These are phyloP conservation scores for Ganoderma sp. DNA, from an alignment of 1,284 basidiomycete species.

Conservation along the genomic window DNA sequence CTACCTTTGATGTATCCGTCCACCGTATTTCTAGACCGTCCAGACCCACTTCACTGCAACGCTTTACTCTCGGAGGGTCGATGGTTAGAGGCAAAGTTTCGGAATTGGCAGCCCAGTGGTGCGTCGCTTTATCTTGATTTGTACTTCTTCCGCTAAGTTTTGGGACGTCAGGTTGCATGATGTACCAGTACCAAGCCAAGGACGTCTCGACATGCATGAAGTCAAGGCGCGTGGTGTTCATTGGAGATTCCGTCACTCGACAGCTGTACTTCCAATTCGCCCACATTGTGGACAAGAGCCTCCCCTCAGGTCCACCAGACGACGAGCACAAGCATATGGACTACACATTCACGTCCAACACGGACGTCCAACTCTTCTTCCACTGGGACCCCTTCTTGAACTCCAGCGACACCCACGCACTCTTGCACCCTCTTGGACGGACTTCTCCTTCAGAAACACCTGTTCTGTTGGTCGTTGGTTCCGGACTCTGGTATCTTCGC, in stretches of 20 bases:
- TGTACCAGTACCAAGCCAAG: constrained; percentile 62
- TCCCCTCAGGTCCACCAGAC: constrained; percentile 60
- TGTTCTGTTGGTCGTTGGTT: constrained; percentile 79
- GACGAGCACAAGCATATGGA: constrained; percentile 74
- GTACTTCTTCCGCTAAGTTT: background rate
- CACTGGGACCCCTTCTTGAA: constrained; percentile 87
- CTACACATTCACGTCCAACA: constrained; percentile 52
- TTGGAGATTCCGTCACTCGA: constrained; percentile 87
- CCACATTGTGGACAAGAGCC: constrained; percentile 58
- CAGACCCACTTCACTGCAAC: constrained; percentile 75
- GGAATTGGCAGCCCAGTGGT: constrained; percentile 89
- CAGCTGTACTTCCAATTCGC: constrained; percentile 80
- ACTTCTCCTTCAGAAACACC: constrained; percentile 41
- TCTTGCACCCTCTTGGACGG: constrained; percentile 39
- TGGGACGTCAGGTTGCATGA: constrained; percentile 68
- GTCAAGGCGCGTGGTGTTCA: constrained; percentile 68
- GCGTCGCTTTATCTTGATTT: constrained; percentile 33
- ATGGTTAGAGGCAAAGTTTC: constrained; percentile 74
- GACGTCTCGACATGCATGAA: constrained; percentile 61
- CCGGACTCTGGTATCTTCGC: constrained; percentile 87
- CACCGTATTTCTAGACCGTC: constrained; percentile 55
- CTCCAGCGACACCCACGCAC: constrained; percentile 54
- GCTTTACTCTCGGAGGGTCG: constrained; percentile 74
- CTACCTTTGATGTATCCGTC: background rate
- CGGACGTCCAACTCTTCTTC: constrained; percentile 66